phyloP scores from a whole-genome alignment of 305 asterid genomes.

The Vinca major region DNA sequence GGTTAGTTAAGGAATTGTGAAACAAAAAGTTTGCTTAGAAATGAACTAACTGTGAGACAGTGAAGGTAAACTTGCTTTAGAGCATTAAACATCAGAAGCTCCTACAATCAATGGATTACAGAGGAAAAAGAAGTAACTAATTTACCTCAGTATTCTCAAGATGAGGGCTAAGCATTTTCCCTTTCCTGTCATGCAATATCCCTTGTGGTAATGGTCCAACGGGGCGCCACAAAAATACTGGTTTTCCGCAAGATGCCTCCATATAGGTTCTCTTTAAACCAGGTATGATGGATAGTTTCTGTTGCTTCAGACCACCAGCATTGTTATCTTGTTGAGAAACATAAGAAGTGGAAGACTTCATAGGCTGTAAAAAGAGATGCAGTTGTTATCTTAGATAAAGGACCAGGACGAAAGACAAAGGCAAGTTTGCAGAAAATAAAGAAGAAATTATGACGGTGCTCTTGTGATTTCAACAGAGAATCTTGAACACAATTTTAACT shows the following conservation, averaged over 20 bases:
- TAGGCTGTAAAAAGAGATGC: conserved; percentile 26
- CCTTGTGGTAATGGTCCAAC: conserved; percentile 12
- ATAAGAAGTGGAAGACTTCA: conserved; percentile 3
- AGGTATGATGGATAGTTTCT: not conserved
- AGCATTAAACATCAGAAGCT: not conserved
- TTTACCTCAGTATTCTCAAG: conserved; percentile 24
- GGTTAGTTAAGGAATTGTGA: not conserved
- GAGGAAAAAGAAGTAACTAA: not conserved
- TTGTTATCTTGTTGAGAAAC: conserved; percentile 1
- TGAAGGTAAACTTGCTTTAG: not conserved
- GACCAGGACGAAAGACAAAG: not conserved
- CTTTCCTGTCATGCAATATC: conserved; percentile 1
- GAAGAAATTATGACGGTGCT: not conserved
- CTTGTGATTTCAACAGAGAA: not conserved
- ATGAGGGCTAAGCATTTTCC: conserved; percentile 9
- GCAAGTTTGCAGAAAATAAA: not conserved
- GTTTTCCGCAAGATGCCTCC: conserved; percentile 9
- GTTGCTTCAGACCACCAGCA: conserved; percentile 3
- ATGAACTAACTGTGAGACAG: not conserved
- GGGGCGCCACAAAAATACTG: conserved; percentile 6
- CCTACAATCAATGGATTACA: not conserved
- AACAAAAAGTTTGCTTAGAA: not conserved
- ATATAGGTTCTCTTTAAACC: too few relatives aligned
- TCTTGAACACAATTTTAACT: not conserved
- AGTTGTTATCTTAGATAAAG: too few relatives aligned